A percentile compares a stretch with the other conserved stretches of the same genome.
Conservation (phyloP, 305 asterid species). For the Solanum hybrid region DNA sequence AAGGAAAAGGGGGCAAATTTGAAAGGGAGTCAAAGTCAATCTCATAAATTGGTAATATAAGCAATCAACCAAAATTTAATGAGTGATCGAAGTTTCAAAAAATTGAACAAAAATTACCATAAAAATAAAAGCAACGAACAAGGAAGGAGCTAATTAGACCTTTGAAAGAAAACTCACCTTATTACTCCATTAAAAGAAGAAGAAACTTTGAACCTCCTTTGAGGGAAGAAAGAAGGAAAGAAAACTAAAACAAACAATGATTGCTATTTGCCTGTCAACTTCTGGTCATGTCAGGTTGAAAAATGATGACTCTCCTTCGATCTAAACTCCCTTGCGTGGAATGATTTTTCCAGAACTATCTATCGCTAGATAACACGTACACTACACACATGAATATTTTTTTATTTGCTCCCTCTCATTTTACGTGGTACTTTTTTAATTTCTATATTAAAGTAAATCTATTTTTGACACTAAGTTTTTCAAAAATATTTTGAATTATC, state of each 20-base stretch:
- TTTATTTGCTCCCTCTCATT: neutral
- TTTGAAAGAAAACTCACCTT: conserved; percentile 4
- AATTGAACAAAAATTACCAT: neutral
- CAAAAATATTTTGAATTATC: too few relatives aligned
- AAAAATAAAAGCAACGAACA: neutral
- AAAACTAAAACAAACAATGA: neutral
- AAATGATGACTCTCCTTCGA: neutral
- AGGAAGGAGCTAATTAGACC: neutral
- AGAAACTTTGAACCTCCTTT: conserved; percentile 15
- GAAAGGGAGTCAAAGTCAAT: neutral
- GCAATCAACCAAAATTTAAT: neutral
- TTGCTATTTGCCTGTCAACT: neutral
- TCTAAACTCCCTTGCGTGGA: neutral
- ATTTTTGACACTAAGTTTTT: too few relatives aligned
- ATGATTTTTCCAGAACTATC: neutral
- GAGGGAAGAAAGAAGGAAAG: neutral
- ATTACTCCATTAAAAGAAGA: neutral
- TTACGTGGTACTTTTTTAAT: neutral
- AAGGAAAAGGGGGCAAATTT: neutral
- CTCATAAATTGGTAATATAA: neutral
- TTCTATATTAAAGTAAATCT: too few relatives aligned
- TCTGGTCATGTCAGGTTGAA: neutral
- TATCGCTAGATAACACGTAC: neutral
- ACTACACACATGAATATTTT: neutral
- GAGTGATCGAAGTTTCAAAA: neutral